phyloP scores from a whole-genome alignment of 148 eudicot species.

The Heliamphora exappendiculata region DNA sequence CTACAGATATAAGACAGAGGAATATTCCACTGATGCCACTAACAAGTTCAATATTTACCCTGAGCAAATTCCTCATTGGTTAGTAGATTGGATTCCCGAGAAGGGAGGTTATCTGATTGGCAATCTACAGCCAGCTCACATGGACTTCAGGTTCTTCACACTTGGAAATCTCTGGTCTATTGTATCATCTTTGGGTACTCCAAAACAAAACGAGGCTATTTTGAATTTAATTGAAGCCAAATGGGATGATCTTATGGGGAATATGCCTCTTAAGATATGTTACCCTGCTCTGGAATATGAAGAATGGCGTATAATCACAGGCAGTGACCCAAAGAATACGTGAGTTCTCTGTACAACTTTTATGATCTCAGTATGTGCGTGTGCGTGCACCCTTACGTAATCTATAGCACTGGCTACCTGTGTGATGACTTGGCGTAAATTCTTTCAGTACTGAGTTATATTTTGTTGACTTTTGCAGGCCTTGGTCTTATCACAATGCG shows the following conservation, averaged over 20 bases:
- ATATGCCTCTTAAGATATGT: constrained; percentile 85
- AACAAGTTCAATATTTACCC: constrained; percentile 95
- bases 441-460: not conserved
- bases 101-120: constrained; percentile 88
- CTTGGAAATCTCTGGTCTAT: constrained; percentile 88
- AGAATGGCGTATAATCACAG: constrained; percentile 90
- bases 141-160: constrained; percentile 91
- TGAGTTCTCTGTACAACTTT: constrained; percentile 28
- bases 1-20: constrained; percentile 86
- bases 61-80: constrained; percentile 85
- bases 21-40: constrained; percentile 71
- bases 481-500: constrained; percentile 95
- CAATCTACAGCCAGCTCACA: constrained; percentile 91
- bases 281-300: constrained; percentile 74
- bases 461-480: constrained; percentile 31
- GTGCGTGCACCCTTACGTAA: not conserved
- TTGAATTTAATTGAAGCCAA: constrained; percentile 68
- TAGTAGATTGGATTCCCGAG: constrained; percentile 86
- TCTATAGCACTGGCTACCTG: not conserved
- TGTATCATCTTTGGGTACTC: constrained; percentile 78
- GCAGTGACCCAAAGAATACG: constrained; percentile 93
- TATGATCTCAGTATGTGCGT: not conserved
- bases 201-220: constrained; percentile 67
- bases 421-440: not conserved
- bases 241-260: constrained; percentile 77